A percentile compares a stretch with the other conserved stretches of the same genome.
Conservation (phyloP, 1,284 basidiomycete species). For the Pascua sp. region DNA sequence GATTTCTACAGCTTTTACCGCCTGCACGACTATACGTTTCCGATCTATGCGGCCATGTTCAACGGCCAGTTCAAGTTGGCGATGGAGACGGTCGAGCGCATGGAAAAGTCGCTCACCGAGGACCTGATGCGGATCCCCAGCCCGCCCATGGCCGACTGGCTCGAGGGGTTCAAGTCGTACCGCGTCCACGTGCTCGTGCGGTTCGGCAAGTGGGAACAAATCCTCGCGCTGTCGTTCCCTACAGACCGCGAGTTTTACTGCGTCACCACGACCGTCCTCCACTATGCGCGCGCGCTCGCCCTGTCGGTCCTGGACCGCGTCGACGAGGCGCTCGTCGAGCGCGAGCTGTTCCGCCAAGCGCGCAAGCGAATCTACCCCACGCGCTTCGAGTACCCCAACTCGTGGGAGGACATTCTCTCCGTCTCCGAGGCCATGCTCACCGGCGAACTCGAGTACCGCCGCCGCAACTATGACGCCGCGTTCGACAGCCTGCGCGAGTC, state of each 20-base stretch:
- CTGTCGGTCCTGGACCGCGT: conserved; percentile 26
- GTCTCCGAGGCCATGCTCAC: conserved; percentile 39
- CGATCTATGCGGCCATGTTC: conserved; percentile 44
- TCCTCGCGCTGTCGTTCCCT: conserved; percentile 26
- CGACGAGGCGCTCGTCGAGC: conserved; percentile 21
- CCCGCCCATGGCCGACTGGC: conserved; percentile 35
- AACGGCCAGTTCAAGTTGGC: conserved; percentile 35
- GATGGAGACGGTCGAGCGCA: conserved; percentile 25
- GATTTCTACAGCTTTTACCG: conserved; percentile 42
- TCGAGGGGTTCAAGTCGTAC: conserved; percentile 33
- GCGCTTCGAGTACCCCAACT: conserved; percentile 37
- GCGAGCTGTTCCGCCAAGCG: conserved; percentile 19
- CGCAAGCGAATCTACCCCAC: conserved; percentile 17
- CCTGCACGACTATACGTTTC: conserved; percentile 38
- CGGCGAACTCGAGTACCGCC: conserved; percentile 42
- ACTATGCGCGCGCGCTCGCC: conserved; percentile 38
- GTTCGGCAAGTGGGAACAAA: conserved; percentile 42
- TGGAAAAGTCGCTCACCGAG: conserved; percentile 32
- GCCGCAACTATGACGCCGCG: conserved; percentile 26
- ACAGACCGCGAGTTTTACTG: conserved; percentile 29
- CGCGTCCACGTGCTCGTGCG: conserved; percentile 37
- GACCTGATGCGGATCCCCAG: conserved; percentile 21
- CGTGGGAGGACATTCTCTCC: conserved; percentile 26
- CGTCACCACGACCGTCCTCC: conserved; percentile 29
- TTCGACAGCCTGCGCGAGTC: conserved; percentile 32